Percentiles rank a stretch among this genome's conserved stretches.
Conservation (phyloP, 1,139 yeast species). For the Suhomyces panamericanus region DNA sequence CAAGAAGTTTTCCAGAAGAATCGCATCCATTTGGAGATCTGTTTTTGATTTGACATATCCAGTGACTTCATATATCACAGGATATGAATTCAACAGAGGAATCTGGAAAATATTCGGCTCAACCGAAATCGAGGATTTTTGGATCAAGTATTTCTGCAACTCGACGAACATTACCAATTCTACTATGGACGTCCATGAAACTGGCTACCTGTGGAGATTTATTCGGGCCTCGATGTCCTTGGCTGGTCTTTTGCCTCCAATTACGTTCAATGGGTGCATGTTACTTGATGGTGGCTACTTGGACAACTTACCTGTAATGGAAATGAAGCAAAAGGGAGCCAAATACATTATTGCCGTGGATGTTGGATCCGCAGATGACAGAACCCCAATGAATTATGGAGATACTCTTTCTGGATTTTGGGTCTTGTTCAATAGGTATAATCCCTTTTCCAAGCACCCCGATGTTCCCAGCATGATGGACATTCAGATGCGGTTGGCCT, state of each 20-base stretch:
- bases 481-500: slow-evolving; percentile 88
- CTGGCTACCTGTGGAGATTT: slow-evolving; percentile 94
- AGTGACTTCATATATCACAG: slow-evolving; percentile 90
- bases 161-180: slow-evolving; percentile 97
- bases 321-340: slow-evolving; percentile 89
- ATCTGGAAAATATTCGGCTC: slow-evolving; percentile 96
- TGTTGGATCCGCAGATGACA: slow-evolving; percentile 92
- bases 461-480: slow-evolving; percentile 94
- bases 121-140: slow-evolving; percentile 89
- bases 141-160: slow-evolving; percentile 86
- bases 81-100: slow-evolving; percentile 95
- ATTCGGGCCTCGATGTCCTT: slow-evolving; percentile 95
- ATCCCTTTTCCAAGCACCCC: slow-evolving; percentile 85
- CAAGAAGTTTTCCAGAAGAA: slow-evolving; percentile 79
- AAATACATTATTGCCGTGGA: slow-evolving; percentile 91
- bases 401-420: slow-evolving; percentile 91
- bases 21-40: slow-evolving; percentile 86
- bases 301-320: slow-evolving; percentile 88
- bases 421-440: slow-evolving; percentile 87
- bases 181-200: slow-evolving; percentile 88
- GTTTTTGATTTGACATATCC: slow-evolving; percentile 87
- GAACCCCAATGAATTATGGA: slow-evolving; percentile 88
- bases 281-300: slow-evolving; percentile 93
- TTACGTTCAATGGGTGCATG: slow-evolving; percentile 89
- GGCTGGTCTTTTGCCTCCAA: slow-evolving; percentile 91